phyloP scores from a whole-genome alignment of 2,329 filamentous ascomycete species.

The Pestalotiopsis sp. region DNA sequence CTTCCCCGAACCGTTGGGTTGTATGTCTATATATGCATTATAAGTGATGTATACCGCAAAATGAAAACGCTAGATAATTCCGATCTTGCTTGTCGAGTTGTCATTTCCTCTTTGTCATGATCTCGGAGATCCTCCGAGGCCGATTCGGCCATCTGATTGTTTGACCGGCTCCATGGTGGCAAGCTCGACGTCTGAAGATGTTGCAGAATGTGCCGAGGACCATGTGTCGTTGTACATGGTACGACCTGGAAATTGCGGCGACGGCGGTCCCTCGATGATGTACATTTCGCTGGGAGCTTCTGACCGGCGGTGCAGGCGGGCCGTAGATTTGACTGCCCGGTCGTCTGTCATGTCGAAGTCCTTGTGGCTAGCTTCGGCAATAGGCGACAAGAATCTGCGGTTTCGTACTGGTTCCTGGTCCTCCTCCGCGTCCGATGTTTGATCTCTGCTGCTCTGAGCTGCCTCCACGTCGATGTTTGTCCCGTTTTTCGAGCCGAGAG shows the following conservation, averaged over 20 bases:
- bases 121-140: conserved; percentile 2
- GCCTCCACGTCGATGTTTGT: conserved; percentile 38
- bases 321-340: conserved; percentile 15
- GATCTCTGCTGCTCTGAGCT: conserved; percentile 11
- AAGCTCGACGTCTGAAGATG: conserved; percentile 8
- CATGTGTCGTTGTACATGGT: neutral
- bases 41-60: neutral
- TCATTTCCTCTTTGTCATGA: neutral
- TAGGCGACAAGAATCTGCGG: conserved; percentile 8
- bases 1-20: neutral
- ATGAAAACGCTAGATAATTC: neutral
- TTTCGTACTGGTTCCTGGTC: neutral
- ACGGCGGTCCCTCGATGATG: conserved; percentile 35
- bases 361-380: conserved; percentile 2
- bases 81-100: neutral
- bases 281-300: conserved; percentile 38
- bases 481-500: conserved; percentile 38
- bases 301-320: conserved; percentile 16
- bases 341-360: neutral
- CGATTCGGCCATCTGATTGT: conserved; percentile 3
- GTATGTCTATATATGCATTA: neutral
- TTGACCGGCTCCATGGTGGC: neutral
- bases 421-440: neutral
- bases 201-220: conserved; percentile 1
- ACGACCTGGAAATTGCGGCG: conserved; percentile 14